phyloP scores from a whole-genome alignment of 2,329 filamentous ascomycete genomes.

The Pseudogymnoascus sp. region DNA sequence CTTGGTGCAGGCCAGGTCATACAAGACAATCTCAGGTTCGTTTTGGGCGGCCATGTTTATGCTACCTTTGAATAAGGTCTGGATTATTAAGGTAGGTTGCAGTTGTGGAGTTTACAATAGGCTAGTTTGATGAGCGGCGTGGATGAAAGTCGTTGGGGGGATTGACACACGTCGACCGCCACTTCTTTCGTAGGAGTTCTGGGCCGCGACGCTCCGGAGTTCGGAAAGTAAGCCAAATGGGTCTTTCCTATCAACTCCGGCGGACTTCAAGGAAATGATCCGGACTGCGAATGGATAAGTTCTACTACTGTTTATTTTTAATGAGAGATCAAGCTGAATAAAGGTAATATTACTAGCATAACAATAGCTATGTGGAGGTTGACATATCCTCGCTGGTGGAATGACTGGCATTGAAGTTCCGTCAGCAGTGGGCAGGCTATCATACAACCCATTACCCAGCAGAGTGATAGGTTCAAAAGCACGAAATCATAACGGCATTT shows the following conservation, averaged over 20 bases:
- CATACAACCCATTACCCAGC: not conserved
- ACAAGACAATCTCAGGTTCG: constrained; percentile 33
- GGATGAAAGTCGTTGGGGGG: not conserved
- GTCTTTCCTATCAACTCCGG: not conserved
- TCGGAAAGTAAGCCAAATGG: not conserved
- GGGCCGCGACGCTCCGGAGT: not conserved
- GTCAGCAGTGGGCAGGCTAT: not conserved
- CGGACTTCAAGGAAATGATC: constrained; percentile 17
- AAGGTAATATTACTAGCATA: not conserved
- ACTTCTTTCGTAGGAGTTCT: not conserved
- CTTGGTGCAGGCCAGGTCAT: constrained; percentile 36
- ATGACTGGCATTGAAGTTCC: constrained; percentile 11
- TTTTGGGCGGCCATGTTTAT: constrained; percentile 22
- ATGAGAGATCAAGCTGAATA: not conserved
- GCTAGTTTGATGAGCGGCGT: not conserved
- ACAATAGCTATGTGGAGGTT: constrained; percentile 15
- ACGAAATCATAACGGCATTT: not conserved
- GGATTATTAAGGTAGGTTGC: not conserved
- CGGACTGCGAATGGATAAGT: constrained; percentile 16
- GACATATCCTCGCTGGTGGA: constrained; percentile 14
- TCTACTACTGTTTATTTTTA: not conserved
- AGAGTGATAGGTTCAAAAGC: not conserved
- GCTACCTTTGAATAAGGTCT: constrained; percentile 13
- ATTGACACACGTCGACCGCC: not conserved
- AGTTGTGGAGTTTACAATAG: constrained; percentile 7